Percentiles rank a stretch among this genome's conserved stretches.
Evolutionary conservation across 371 early-diverging fungal species (phyloP).

Genomic region (Funneliformis caledonium): DNA sequence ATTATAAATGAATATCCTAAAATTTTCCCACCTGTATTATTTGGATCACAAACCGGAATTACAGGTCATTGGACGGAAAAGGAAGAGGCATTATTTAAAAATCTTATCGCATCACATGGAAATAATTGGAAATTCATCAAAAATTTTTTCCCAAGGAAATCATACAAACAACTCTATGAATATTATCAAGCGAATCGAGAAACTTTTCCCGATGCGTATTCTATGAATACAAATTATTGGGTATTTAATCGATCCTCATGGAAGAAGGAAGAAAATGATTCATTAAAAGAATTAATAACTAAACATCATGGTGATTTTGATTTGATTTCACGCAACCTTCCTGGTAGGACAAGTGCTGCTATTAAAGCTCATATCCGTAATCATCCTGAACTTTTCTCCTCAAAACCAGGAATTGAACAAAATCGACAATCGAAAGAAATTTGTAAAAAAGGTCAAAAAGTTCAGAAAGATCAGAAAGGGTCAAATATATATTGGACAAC

Average conservation of each 20-base stretch:
- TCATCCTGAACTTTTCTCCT: not conserved
- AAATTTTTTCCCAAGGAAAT: slow-evolving; percentile 6
- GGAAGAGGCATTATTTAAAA: slow-evolving; percentile 8
- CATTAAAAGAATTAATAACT: slow-evolving; percentile 23
- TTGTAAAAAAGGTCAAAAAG: not conserved
- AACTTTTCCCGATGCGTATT: not conserved
- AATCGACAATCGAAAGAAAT: not conserved
- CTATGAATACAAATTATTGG: not conserved
- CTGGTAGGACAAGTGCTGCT: not conserved
- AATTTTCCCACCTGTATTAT: not conserved
- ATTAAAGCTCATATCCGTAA: slow-evolving; percentile 3
- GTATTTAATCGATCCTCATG: not conserved
- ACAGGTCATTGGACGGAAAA: not conserved
- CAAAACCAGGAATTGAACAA: not conserved
- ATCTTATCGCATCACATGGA: slow-evolving; percentile 16
- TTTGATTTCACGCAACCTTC: not conserved
- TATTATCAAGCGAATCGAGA: not conserved
- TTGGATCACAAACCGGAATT: not conserved
- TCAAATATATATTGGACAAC: not conserved
- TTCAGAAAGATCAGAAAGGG: not conserved
- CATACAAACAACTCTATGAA: not conserved
- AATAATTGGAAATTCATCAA: slow-evolving; percentile 2
- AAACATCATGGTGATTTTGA: slow-evolving; percentile 26
- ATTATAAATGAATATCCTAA: slow-evolving; percentile 7
- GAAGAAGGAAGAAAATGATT: slow-evolving; percentile 6